Evolutionary conservation across 2,329 filamentous ascomycete genomes (phyloP).

Genomic region (Monilinia polystroma): DNA sequence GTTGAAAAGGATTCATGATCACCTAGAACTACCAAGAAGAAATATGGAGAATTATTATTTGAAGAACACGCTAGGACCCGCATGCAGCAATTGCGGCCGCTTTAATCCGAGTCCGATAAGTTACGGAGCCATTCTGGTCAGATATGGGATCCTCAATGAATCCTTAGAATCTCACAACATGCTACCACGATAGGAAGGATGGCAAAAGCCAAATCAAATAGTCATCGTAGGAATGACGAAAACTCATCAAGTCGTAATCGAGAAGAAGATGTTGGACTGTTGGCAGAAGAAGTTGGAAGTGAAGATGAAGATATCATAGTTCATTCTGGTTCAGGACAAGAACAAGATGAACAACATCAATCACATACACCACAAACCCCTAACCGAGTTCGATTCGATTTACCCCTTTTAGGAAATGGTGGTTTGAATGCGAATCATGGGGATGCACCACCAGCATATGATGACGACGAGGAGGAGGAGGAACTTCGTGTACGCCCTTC

Average conservation of each 20-base stretch:
- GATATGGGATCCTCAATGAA: background rate
- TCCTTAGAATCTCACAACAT: constrained; percentile 38
- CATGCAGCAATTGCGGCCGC: constrained; percentile 15
- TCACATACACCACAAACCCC: constrained; percentile 38
- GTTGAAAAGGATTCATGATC: background rate
- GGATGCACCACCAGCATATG: constrained; percentile 47
- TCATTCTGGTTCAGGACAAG: constrained; percentile 28
- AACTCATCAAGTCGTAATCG: constrained; percentile 28
- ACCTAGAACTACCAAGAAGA: no score
- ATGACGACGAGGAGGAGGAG: constrained; percentile 32
- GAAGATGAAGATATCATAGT: constrained; percentile 39
- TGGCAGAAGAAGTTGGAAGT: constrained; percentile 38
- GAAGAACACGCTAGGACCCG: background rate
- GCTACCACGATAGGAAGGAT: constrained; percentile 45
- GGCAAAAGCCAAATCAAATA: constrained; percentile 45
- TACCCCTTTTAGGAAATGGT: constrained; percentile 30
- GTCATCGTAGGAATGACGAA: constrained; percentile 36
- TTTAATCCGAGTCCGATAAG: background rate
- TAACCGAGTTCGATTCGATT: constrained; percentile 41
- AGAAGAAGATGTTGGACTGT: constrained; percentile 45
- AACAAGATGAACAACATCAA: constrained; percentile 22
- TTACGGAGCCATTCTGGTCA: constrained; percentile 10
- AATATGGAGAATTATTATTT: no score
- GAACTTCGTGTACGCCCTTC: constrained; percentile 36
- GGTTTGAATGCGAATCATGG: constrained; percentile 23